Percentiles rank a stretch among this genome's conserved stretches.
These are phyloP conservation scores for Melastoma candidum DNA, from an alignment of 441 rosid species.

Conservation along the genomic window DNA sequence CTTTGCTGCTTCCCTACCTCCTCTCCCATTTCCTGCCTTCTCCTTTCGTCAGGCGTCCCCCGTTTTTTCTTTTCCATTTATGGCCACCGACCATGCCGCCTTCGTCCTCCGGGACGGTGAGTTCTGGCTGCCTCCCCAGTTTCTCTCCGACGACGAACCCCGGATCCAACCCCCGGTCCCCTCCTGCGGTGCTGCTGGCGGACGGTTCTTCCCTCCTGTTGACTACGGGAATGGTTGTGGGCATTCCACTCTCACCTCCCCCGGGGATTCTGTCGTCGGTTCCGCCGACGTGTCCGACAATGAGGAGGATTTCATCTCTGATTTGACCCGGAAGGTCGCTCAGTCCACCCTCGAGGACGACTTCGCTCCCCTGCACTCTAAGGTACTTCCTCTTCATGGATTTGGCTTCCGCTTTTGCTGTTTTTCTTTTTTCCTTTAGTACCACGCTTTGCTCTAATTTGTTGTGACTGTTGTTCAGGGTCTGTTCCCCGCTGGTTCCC, in stretches of 20 bases:
- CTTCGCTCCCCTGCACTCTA: slow-evolving; percentile 10
- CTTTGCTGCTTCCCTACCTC: too few species aligned
- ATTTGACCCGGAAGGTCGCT: slow-evolving; percentile 37
- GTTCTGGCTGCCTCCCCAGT: slow-evolving; percentile 66
- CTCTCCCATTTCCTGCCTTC: too few species aligned
- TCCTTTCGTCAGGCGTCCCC: neutral
- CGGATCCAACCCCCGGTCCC: too few species aligned
- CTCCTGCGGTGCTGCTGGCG: slow-evolving; percentile 1
- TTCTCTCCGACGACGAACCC: slow-evolving; percentile 48
- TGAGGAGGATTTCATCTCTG: slow-evolving; percentile 42
- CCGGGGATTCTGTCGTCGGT: slow-evolving; percentile 43
- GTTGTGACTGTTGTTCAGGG: slow-evolving; percentile 21
- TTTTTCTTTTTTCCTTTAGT: too few species aligned
- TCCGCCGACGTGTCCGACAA: slow-evolving; percentile 44
- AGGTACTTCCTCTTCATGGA: slow-evolving; percentile 18
- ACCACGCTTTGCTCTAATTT: too few species aligned
- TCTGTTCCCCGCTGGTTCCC: slow-evolving; percentile 31
- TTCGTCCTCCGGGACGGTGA: slow-evolving; percentile 39
- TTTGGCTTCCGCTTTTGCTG: too few species aligned
- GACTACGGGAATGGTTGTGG: slow-evolving; percentile 28
- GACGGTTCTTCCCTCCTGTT: slow-evolving; percentile 10
- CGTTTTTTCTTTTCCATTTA: slow-evolving; percentile 28
- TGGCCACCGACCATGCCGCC: slow-evolving; percentile 12
- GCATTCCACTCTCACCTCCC: slow-evolving; percentile 46
- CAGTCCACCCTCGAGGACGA: slow-evolving; percentile 38